Evolutionary conservation across 2,329 filamentous ascomycete genomes (phyloP).

Genomic region (Xylaria sp.): DNA sequence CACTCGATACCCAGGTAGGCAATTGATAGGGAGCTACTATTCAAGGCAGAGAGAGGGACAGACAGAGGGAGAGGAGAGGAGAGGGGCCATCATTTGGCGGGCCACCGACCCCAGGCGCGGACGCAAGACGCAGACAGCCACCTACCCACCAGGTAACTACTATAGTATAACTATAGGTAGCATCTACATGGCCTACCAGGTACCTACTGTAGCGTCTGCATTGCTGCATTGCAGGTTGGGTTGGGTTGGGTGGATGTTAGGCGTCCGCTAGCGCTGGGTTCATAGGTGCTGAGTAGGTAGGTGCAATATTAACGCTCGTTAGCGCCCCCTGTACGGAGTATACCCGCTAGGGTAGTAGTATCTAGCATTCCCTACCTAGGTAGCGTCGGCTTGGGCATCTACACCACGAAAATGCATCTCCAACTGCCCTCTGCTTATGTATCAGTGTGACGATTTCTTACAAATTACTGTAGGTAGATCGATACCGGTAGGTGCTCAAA

Average conservation of each 20-base stretch:
- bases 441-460: background rate
- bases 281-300: background rate
- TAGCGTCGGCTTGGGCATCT: slow-evolving; percentile 17
- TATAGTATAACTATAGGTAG: too few species aligned
- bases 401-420: background rate
- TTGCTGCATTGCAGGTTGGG: too few species aligned
- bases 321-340: background rate
- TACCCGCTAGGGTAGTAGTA: too few species aligned
- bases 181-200: background rate
- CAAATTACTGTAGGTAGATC: background rate
- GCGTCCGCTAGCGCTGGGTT: slow-evolving; percentile 3
- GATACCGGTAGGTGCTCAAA: too few species aligned
- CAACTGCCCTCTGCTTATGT: background rate
- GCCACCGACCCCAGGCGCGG: background rate
- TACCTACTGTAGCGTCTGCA: too few species aligned
- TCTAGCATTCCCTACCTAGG: background rate
- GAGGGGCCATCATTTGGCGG: slow-evolving; percentile 14
- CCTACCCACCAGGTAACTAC: background rate
- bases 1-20: background rate
- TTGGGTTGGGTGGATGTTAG: slow-evolving; percentile 1
- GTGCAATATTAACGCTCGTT: background rate
- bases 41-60: slow-evolving; percentile 2
- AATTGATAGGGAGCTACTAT: slow-evolving; percentile 7
- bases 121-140: background rate
- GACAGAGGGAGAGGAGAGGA: slow-evolving; percentile 12